Conservation (phyloP, 179 eudicot species). For the Silene vulgaris region DNA sequence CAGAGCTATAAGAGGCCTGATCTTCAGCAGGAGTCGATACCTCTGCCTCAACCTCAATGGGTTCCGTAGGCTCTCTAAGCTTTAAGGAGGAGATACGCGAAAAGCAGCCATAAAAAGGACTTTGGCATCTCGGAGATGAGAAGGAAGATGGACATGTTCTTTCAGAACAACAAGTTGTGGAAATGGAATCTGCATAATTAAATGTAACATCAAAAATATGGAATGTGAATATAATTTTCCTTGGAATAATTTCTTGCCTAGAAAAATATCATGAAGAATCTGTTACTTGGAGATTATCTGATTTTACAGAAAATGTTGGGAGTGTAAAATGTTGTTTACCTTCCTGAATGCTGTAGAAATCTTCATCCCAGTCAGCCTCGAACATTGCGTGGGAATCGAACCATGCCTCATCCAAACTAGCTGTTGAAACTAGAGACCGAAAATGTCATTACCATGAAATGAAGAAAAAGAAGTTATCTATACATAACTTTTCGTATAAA, state of each 20-base stretch:
- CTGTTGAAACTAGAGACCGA: constrained; percentile 25
- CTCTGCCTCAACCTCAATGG: constrained; percentile 2
- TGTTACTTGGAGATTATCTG: not conserved
- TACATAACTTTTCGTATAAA: too few relatives aligned
- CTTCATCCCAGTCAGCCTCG: constrained; percentile 71
- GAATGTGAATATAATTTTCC: not conserved
- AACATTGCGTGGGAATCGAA: constrained; percentile 51
- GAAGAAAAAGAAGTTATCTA: too few relatives aligned
- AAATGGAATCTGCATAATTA: constrained; percentile 42
- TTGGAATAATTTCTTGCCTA: not conserved
- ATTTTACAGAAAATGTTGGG: not conserved
- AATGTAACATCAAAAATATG: not conserved
- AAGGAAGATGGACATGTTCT: constrained; percentile 36
- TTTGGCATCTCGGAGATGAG: constrained; percentile 52
- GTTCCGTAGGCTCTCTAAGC: constrained; percentile 11
- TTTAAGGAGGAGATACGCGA: constrained; percentile 27
- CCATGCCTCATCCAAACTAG: constrained; percentile 62
- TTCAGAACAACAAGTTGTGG: constrained; percentile 51
- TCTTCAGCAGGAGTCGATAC: not conserved
- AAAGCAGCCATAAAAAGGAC: constrained; percentile 27
- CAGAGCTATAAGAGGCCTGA: constrained; percentile 18
- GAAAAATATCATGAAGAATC: constrained; percentile 8
- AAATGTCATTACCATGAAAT: not conserved
- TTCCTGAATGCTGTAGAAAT: constrained; percentile 72
- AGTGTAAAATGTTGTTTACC: constrained; percentile 34